Evolutionary conservation across 1,139 yeast genomes (phyloP).

Genomic region (Suhomyces bribrorum): DNA sequence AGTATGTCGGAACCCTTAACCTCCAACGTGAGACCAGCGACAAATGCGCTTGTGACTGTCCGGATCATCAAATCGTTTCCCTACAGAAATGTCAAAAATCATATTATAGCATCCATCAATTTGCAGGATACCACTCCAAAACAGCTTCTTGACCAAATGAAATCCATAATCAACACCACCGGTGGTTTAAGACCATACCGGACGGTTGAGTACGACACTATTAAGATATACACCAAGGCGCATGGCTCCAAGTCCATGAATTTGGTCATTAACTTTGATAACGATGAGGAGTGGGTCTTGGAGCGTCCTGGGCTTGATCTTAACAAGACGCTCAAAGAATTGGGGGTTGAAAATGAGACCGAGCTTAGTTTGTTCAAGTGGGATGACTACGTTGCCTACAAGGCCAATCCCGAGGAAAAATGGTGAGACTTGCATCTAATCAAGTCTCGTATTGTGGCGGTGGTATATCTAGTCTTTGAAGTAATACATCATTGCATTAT

Average conservation of each 20-base stretch:
- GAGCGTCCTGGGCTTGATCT: constrained; percentile 32
- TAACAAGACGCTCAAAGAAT: constrained; percentile 54
- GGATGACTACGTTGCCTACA: constrained; percentile 65
- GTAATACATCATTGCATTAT: too few relatives aligned
- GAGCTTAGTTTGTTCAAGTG: constrained; percentile 79
- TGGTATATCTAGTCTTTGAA: too few relatives aligned
- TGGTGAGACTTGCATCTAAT: too few relatives aligned
- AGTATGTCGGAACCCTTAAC: constrained; percentile 52
- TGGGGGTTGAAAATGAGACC: constrained; percentile 85
- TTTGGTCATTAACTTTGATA: constrained; percentile 84
- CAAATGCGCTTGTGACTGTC: constrained; percentile 75
- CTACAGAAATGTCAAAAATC: constrained; percentile 84
- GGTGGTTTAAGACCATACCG: constrained; percentile 83
- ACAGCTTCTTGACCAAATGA: constrained; percentile 52
- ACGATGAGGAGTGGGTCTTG: constrained; percentile 71
- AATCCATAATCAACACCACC: constrained; percentile 55
- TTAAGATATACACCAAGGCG: constrained; percentile 90
- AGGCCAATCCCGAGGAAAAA: constrained; percentile 83
- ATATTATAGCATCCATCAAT: constrained; percentile 71
- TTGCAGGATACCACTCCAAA: constrained; percentile 68
- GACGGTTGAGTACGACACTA: constrained; percentile 69
- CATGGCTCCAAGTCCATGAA: constrained; percentile 95
- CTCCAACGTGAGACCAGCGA: constrained; percentile 65
- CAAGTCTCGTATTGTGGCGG: too few relatives aligned
- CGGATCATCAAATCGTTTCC: constrained; percentile 90